phyloP scores from a whole-genome alignment of 139 green algal species.

The Mychonastes homosphaera region DNA sequence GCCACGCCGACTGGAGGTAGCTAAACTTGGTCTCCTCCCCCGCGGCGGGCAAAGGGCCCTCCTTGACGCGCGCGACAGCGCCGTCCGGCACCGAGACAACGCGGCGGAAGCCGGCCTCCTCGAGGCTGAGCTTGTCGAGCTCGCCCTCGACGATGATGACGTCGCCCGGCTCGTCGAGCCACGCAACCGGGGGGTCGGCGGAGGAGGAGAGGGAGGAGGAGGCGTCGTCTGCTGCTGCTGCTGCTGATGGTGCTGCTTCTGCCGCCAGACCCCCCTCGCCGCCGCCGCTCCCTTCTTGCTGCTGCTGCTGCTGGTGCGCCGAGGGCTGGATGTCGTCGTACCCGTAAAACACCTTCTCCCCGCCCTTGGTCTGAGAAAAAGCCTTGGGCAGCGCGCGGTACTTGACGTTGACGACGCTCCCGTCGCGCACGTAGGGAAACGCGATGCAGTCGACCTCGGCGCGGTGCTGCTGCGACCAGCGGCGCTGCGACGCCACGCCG shows the following conservation, averaged over 20 bases:
- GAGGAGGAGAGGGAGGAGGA: no score
- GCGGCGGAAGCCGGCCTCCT: conserved; percentile 57
- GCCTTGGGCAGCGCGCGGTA: conserved; percentile 40
- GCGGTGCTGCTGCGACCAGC: conserved; percentile 10
- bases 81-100: conserved; percentile 57
- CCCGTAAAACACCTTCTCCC: conserved; percentile 81
- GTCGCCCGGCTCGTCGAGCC: conserved; percentile 6
- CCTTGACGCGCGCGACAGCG: conserved; percentile 45
- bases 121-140: conserved; percentile 83
- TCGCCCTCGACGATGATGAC: conserved; percentile 84
- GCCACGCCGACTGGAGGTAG: neutral
- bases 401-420: conserved; percentile 78
- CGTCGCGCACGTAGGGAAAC: conserved; percentile 72
- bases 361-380: conserved; percentile 31
- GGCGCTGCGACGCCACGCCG: conserved; percentile 26
- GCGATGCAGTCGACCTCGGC: conserved; percentile 29
- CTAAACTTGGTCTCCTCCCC: neutral
- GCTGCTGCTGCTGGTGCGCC: no score
- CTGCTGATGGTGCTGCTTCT: neutral
- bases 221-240: conserved; percentile 3
- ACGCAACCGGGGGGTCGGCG: neutral
- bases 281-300: neutral
- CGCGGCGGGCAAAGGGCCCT: conserved; percentile 32
- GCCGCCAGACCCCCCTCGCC: neutral
- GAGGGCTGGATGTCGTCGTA: conserved; percentile 46